These are phyloP conservation scores for Alternaria incomplexa DNA, from an alignment of 2,329 filamentous ascomycete genomes.

Conservation along the genomic window DNA sequence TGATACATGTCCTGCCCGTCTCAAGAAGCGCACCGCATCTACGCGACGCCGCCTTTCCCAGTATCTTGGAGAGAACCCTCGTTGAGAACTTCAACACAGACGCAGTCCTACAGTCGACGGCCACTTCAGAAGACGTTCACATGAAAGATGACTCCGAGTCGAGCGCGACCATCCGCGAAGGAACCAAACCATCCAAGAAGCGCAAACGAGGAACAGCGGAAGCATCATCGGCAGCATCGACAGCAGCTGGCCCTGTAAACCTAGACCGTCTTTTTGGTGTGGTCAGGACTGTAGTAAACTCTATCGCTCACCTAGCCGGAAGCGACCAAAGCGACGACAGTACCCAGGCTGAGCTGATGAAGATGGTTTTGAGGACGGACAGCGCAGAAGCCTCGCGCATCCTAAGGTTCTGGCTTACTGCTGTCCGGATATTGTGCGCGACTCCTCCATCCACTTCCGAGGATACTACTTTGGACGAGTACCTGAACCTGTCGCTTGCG, in stretches of 20 bases:
- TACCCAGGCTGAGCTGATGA: constrained; percentile 44
- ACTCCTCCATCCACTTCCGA: background rate
- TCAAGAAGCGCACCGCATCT: constrained; percentile 74
- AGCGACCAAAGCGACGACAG: constrained; percentile 21
- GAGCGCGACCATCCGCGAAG: constrained; percentile 35
- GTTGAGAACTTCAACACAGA: constrained; percentile 56
- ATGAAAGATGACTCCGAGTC: constrained; percentile 32
- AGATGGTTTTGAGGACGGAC: constrained; percentile 43
- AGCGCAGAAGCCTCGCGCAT: constrained; percentile 45
- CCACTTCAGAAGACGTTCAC: constrained; percentile 11
- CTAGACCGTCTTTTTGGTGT: constrained; percentile 32
- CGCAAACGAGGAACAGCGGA: constrained; percentile 40
- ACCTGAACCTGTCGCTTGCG: constrained; percentile 30
- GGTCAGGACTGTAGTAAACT: constrained; percentile 24
- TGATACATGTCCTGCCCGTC: constrained; percentile 70
- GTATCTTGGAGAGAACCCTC: constrained; percentile 69
- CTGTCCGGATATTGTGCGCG: constrained; percentile 22
- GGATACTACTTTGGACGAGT: constrained; percentile 2
- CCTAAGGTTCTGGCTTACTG: constrained; percentile 44
- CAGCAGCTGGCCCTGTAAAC: constrained; percentile 13
- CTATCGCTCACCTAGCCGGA: constrained; percentile 26
- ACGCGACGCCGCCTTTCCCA: constrained; percentile 71
- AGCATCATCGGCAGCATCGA: constrained; percentile 22
- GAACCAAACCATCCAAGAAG: constrained; percentile 40
- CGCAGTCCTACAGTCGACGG: background rate